These are phyloP conservation scores for Candolleomyces aberdarensis DNA, from an alignment of 768 basidiomycete genomes.

Conservation along the genomic window DNA sequence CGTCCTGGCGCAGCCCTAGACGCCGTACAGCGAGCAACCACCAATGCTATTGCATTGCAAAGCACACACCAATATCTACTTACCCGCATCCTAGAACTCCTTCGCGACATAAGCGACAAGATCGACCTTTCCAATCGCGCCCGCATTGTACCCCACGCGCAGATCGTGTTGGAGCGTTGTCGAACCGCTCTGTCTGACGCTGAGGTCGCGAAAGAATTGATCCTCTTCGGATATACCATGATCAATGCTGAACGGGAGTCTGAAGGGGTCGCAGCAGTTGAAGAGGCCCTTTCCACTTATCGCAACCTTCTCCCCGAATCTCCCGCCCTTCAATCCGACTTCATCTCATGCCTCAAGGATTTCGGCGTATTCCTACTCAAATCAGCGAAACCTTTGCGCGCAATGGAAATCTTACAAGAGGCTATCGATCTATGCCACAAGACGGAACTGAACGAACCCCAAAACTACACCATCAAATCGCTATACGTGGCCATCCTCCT, in stretches of 20 bases:
- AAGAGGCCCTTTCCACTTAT: not conserved
- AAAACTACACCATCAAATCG: not conserved
- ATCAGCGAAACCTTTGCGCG: not conserved
- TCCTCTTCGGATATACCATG: not conserved
- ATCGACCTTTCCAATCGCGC: not conserved
- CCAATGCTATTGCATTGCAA: not conserved
- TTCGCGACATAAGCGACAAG: not conserved
- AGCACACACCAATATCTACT: not conserved
- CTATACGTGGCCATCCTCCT: not conserved
- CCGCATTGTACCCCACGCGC: not conserved
- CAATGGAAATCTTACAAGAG: not conserved
- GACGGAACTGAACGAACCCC: not conserved
- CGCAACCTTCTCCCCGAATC: not conserved
- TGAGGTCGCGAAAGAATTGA: not conserved
- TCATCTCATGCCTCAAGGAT: not conserved
- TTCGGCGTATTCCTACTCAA: not conserved
- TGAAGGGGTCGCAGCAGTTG: not conserved
- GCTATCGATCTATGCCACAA: not conserved
- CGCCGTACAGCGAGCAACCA: not conserved
- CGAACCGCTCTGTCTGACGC: not conserved
- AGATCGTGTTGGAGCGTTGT: not conserved
- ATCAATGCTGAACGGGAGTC: not conserved
- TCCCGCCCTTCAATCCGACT: not conserved
- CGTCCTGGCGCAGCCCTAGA: not conserved
- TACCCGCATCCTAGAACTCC: not conserved